phyloP scores from a whole-genome alignment of 495 filamentous ascomycete species.

The Talaromyces ruber region DNA sequence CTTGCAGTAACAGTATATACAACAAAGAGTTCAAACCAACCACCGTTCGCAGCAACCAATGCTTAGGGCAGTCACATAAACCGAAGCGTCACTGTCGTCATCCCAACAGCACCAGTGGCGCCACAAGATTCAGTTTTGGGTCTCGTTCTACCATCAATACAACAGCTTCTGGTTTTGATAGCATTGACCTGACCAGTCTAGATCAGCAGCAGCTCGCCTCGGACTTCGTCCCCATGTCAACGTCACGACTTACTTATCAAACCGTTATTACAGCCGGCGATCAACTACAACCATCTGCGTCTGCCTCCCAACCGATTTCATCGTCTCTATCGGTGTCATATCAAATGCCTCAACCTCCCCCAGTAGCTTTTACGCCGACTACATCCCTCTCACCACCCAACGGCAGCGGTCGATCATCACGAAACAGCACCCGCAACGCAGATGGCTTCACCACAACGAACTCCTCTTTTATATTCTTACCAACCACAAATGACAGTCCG shows the following conservation, averaged over 20 bases:
- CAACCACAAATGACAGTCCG: neutral
- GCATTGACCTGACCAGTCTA: neutral
- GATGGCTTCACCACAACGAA: neutral
- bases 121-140: neutral
- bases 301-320: neutral
- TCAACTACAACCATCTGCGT: neutral
- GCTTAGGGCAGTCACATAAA: neutral
- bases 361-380: neutral
- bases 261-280: constrained; percentile 3
- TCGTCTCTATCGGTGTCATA: neutral
- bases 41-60: neutral
- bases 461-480: neutral
- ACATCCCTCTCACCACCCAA: neutral
- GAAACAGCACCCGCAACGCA: neutral
- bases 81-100: neutral
- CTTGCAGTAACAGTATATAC: neutral
- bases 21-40: neutral
- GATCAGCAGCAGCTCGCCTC: neutral
- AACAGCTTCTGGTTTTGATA: neutral
- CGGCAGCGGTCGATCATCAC: neutral
- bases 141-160: neutral
- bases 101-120: neutral
- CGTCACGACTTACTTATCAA: neutral
- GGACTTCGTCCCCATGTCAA: neutral
- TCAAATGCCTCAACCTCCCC: neutral